These are phyloP conservation scores for Davidsoniella neocaledoniae DNA, from an alignment of 2,329 filamentous ascomycete species.

Conservation along the genomic window DNA sequence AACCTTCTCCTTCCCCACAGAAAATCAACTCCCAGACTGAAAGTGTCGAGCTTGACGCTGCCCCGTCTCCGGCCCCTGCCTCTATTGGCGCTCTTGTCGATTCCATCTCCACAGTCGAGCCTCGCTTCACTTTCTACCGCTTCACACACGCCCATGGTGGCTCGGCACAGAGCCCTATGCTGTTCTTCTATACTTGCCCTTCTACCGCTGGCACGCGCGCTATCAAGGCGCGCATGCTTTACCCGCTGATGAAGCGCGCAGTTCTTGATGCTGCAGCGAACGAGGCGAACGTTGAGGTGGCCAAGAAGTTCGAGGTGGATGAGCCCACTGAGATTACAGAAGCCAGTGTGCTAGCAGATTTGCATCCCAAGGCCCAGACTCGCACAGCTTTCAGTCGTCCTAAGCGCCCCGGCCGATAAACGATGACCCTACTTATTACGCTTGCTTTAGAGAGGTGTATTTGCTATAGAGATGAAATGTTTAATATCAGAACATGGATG, in stretches of 20 bases:
- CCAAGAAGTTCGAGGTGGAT: constrained; percentile 54
- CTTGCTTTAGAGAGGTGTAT: no score
- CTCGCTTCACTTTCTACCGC: constrained; percentile 64
- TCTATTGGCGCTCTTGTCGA: constrained; percentile 39
- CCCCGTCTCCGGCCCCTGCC: constrained; percentile 31
- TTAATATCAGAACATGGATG: neutral
- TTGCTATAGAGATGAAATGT: neutral
- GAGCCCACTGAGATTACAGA: constrained; percentile 56
- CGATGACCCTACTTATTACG: neutral
- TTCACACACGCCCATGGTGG: constrained; percentile 42
- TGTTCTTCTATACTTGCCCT: constrained; percentile 76
- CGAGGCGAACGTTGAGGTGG: constrained; percentile 47
- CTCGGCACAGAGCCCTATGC: constrained; percentile 36
- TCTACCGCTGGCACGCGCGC: constrained; percentile 43
- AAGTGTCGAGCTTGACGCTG: constrained; percentile 44
- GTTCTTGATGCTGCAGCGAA: constrained; percentile 49
- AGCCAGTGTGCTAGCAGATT: constrained; percentile 44
- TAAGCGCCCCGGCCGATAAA: constrained; percentile 56
- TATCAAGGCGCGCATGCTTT: constrained; percentile 75
- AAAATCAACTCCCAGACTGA: constrained; percentile 58
- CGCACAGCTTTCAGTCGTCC: constrained; percentile 60
- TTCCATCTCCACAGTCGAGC: constrained; percentile 48
- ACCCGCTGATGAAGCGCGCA: constrained; percentile 52
- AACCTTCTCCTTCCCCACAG: constrained; percentile 22
- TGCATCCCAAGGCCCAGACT: constrained; percentile 48